These are phyloP conservation scores for Populus hybrid DNA, from an alignment of 441 rosid genomes.

Conservation along the genomic window DNA sequence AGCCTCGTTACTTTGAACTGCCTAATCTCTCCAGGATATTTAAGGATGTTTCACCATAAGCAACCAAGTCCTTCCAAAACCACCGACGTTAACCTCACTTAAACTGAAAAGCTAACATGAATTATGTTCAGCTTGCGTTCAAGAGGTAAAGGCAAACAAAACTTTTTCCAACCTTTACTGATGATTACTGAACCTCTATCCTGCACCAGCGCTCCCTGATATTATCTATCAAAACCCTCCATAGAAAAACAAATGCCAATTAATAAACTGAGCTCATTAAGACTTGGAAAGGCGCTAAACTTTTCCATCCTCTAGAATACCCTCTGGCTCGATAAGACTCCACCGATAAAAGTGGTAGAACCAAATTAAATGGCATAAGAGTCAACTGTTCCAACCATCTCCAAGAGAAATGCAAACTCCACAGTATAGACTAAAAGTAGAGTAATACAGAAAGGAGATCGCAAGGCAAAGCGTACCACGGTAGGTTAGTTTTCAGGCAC, in stretches of 20 bases:
- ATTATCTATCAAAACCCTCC: background rate
- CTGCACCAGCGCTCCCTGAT: background rate
- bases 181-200: background rate
- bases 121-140: background rate
- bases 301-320: background rate
- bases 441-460: background rate
- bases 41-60: too few species aligned
- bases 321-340: background rate
- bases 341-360: background rate
- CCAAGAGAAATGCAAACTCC: background rate
- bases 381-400: background rate
- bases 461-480: background rate
- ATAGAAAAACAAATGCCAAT: background rate
- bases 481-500: background rate
- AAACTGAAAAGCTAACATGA: too few species aligned
- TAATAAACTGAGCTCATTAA: background rate
- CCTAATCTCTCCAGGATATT: too few species aligned
- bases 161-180: background rate
- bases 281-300: background rate
- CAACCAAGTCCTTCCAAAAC: too few species aligned
- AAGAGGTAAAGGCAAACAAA: background rate
- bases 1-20: too few species aligned
- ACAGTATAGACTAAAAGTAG: background rate
- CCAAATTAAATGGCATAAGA: background rate
- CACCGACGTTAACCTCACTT: too few species aligned